Base-by-base conservation (phyloP, 2,329 filamentous ascomycete genomes). In the Ascochyta lentis region DNA sequence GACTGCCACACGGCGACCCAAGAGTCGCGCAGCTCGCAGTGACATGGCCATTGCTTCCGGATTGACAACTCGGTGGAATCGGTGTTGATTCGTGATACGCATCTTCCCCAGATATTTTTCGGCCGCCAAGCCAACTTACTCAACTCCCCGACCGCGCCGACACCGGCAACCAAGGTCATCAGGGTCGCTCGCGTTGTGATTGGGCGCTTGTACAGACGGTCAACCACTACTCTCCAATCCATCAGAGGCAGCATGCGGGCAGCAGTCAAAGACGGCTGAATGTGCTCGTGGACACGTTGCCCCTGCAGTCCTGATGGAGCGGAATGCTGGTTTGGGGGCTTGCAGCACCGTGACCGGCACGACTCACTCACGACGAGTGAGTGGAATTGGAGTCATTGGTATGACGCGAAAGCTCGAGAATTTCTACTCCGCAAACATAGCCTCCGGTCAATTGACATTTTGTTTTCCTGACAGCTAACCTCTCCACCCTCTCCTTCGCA, bases 1-100 rank as follows among this genome's bases (percentile, higher is more conserved):
- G 53, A 66, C 54, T 59, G 63, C 59, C 48, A 64, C 64, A 47
- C 73, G 63, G 55, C 67, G 68, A 47, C 69, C 62, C 60, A 76
- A 40, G 34, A 71, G 64, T 41, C 72, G 69, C 48, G 65, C 70
- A 55, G 68, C 70, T 57, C 72, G 70, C 62, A 74, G 54, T 56
- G 72, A 72, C 72, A 75, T 72, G 51, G 74, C 71, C 74, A 75
- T 76, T 66, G 58, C 65, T 57, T 56, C 24, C 42, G 54, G 52
- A 54, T 49, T 41, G 47, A 51, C 53, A 43, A 31, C 39, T 60
- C 62, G 60, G 63, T 45, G 44, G 40, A 19, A 49, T 45, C 49
- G 31, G 43, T 66, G 68, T 65, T 62, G 65, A 57, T 59, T 46
- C 53, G 41, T 38, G 40, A 40, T 51, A 47, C 49, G 52, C 44